Evolutionary conservation across 345 rosid genomes (phyloP).

Genomic region (Isatis tinctoria): DNA sequence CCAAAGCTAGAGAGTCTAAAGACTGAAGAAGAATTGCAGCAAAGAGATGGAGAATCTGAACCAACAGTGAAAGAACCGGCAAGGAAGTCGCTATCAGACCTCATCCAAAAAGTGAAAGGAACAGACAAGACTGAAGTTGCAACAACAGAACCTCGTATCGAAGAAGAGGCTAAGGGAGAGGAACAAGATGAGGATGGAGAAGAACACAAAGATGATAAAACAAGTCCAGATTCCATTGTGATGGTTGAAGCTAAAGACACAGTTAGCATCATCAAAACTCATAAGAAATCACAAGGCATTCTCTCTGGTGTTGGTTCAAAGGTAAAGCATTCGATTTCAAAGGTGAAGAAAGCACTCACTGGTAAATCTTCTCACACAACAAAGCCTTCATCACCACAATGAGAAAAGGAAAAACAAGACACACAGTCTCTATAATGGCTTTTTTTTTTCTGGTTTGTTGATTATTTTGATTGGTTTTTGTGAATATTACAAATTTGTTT

Average conservation of each 20-base stretch:
- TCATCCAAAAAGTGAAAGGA: constrained; percentile 36
- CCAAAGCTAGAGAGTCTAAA: background rate
- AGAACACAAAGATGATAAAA: constrained; percentile 45
- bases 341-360: constrained; percentile 83
- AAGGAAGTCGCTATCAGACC: constrained; percentile 41
- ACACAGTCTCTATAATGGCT: background rate
- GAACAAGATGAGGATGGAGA: constrained; percentile 45
- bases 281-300: constrained; percentile 73
- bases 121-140: constrained; percentile 20
- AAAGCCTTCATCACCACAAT: constrained; percentile 51
- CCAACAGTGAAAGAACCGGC: constrained; percentile 32
- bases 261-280: constrained; percentile 43
- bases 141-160: constrained; percentile 4
- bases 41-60: constrained; percentile 23
- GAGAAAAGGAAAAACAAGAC: background rate
- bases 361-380: constrained; percentile 68
- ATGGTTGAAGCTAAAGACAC: constrained; percentile 64
- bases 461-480: constrained; percentile 25
- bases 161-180: constrained; percentile 41
- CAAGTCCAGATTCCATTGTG: constrained; percentile 54
- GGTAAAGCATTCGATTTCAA: constrained; percentile 85
- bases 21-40: constrained; percentile 22
- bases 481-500: constrained; percentile 29
- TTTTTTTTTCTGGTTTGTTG: constrained; percentile 5
- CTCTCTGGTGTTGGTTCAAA: constrained; percentile 82